Evolutionary conservation across 495 filamentous ascomycete species (phyloP).

Genomic region (Penicillium paxilli): DNA sequence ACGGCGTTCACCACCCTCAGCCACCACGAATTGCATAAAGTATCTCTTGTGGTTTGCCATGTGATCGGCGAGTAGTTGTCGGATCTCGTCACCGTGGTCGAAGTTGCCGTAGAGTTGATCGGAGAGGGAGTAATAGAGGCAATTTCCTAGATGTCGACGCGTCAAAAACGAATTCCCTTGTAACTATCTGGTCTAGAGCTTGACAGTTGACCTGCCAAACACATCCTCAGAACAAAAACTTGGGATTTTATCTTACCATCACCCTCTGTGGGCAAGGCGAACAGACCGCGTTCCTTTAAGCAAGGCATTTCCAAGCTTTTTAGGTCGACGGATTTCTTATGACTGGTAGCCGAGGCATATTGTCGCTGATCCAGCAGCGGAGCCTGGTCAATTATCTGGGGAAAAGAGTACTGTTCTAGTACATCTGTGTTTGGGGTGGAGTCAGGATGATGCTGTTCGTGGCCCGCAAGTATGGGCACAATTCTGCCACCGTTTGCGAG

Average conservation of each 20-base stretch:
- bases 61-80: conserved; percentile 58
- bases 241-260: conserved; percentile 36
- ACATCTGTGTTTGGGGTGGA: conserved; percentile 16
- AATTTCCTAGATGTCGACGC: conserved; percentile 58
- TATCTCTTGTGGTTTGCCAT: conserved; percentile 60
- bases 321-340: conserved; percentile 23
- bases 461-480: conserved; percentile 45
- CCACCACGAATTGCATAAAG: conserved; percentile 68
- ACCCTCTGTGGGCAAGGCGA: conserved; percentile 46
- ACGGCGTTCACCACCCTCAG: conserved; percentile 59
- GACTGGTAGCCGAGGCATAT: conserved; percentile 8
- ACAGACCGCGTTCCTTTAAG: conserved; percentile 38
- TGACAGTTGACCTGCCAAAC: not conserved
- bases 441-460: conserved; percentile 23
- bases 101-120: conserved; percentile 73
- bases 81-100: conserved; percentile 57
- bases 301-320: conserved; percentile 38
- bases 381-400: not conserved
- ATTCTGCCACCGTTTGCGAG: conserved; percentile 48
- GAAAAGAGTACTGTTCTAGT: conserved; percentile 5
- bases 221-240: not conserved
- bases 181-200: not conserved
- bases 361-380: conserved; percentile 19
- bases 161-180: conserved; percentile 13
- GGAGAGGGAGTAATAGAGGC: conserved; percentile 74